Evolutionary conservation across 108 stramenopile species (phyloP), one percentile per base, ranked within the genome.

Genomic region (Discostella stelligeroides): DNA sequence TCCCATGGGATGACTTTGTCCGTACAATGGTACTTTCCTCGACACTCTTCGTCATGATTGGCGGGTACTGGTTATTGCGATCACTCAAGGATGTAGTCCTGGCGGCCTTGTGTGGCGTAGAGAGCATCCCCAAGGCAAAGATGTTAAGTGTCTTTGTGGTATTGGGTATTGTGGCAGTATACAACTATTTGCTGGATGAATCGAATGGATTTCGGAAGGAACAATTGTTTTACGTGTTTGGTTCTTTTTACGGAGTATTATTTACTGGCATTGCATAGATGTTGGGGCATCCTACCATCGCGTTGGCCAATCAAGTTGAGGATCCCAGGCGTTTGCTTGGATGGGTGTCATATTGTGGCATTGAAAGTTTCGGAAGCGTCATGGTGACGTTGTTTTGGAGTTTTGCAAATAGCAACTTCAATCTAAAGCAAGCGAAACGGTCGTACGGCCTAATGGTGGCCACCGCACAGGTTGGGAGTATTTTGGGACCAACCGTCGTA

Each of bases 1-100:
- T 96, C 23, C 88, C 95, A 4, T 71, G 81, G 55, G 70, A 73
- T 39, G 98, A 98, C 60, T 89, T 95, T 70, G 38, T 93, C 15
- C 96, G 96, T 8, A 95, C 95, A 8, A 81, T 96, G 46, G 85
- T 82, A 48, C 80, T 98, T 24, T 90, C 96, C 10, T 82, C 86
- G 46, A 98, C 97, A n/a, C 82, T 99, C 10, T 98, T 97, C 61
- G 96, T 98, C 62, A 96, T 98, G 88, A 97, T 99, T 73, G 97
- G 96, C 42, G 96, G 97, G 10, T 99, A 98, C 82, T 99, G 98
- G 98, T 61, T 98, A 25, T 75, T 99, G 60, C 86, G 97, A 41
- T 90, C 88, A 15, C 68, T 98, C 38, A 99, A 99, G 80, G 98
- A 99, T 74, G 86, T 92, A 5, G 91, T 98, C n/a, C 79, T 98